Conservation (phyloP, 2,329 filamentous ascomycete species). For the Achaetomium macrosporum region DNA sequence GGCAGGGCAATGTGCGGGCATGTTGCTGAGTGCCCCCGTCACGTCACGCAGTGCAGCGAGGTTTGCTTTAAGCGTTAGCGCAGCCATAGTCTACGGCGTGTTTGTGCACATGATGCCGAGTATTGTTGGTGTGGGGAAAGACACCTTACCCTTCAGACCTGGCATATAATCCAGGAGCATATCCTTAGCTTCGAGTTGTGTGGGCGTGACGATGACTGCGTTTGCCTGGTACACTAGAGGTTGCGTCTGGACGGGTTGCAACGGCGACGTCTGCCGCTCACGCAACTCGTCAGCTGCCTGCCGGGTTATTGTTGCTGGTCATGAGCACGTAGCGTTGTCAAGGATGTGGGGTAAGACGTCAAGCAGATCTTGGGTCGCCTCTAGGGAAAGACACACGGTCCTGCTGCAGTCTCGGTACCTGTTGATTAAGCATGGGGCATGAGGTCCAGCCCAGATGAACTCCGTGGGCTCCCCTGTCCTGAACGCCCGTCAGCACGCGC, state of each 20-base stretch:
- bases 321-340: not conserved
- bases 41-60: not conserved
- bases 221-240: not conserved
- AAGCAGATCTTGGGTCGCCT: not conserved
- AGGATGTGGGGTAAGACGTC: not conserved
- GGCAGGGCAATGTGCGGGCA: not conserved
- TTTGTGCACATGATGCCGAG: not conserved
- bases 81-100: not conserved
- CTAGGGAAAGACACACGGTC: not conserved
- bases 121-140: not conserved
- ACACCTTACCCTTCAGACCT: not conserved
- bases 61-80: not conserved
- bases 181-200: not conserved
- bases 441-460: constrained; percentile 2
- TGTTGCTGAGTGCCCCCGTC: not conserved
- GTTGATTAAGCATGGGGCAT: not conserved
- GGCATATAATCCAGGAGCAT: not conserved
- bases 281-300: constrained; percentile 13
- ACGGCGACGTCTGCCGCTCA: constrained; percentile 9
- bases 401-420: constrained; percentile 7
- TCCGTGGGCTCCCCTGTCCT: constrained; percentile 2
- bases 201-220: not conserved
- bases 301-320: constrained; percentile 4
- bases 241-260: not conserved
- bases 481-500: not conserved